These are phyloP conservation scores for Neofusicoccum laricinum DNA, from an alignment of 2,329 filamentous ascomycete genomes.

Conservation along the genomic window DNA sequence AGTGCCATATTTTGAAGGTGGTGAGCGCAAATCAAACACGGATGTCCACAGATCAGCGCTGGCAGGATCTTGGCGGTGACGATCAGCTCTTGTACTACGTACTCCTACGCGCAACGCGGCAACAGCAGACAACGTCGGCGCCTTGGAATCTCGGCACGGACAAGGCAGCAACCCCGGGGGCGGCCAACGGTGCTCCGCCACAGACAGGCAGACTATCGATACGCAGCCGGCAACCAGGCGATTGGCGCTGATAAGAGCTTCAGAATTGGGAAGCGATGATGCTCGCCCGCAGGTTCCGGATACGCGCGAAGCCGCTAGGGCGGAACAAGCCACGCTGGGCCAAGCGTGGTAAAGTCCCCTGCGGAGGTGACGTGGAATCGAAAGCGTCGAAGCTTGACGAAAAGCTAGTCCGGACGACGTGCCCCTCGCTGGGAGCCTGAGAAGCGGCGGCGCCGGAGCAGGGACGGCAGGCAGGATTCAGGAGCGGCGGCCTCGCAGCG, in stretches of 20 bases:
- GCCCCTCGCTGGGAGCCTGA: background rate
- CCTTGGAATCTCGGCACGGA: background rate
- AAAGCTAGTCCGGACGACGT: conserved; percentile 6
- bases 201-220: background rate
- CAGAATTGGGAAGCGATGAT: background rate
- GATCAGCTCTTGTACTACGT: conserved; percentile 3
- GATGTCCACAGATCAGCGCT: conserved; percentile 2
- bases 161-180: background rate
- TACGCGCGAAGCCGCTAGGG: background rate
- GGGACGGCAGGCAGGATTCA: background rate
- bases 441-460: background rate
- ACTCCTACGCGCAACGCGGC: background rate
- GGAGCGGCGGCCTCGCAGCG: background rate
- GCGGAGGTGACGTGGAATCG: conserved; percentile 5
- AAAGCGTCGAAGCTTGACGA: conserved; percentile 8
- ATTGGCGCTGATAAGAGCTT: conserved; percentile 7
- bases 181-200: background rate
- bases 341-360: background rate
- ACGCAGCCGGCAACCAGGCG: background rate
- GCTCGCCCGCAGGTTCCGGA: conserved; percentile 7
- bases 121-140: background rate
- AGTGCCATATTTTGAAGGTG: background rate
- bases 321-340: conserved; percentile 7
- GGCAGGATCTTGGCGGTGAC: background rate
- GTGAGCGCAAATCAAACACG: background rate